Conservation (phyloP, 2,329 filamentous ascomycete species). For the Coleophoma cylindrospora region DNA sequence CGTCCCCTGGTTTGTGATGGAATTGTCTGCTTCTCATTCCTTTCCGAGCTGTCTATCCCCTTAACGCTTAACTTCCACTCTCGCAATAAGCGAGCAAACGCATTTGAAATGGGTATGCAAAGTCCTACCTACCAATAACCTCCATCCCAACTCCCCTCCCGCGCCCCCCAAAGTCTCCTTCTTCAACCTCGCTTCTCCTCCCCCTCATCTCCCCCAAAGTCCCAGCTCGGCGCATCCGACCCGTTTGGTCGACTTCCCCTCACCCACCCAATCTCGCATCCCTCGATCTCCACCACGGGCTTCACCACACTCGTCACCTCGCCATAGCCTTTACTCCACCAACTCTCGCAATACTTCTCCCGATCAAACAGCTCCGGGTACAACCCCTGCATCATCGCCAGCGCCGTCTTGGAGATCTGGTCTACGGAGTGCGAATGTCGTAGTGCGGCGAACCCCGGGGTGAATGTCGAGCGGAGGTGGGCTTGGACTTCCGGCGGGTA, state of each 20-base stretch:
- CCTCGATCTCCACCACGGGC: constrained; percentile 21
- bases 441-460: constrained; percentile 19
- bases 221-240: constrained; percentile 42
- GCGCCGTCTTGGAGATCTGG: constrained; percentile 21
- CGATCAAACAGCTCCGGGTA: constrained; percentile 28
- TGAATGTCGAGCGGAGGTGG: constrained; percentile 19
- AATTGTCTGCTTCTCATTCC: too few relatives aligned
- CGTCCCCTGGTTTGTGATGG: too few relatives aligned
- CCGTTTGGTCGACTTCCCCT: constrained; percentile 41
- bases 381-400: constrained; percentile 21
- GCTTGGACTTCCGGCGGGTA: constrained; percentile 48
- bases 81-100: too few relatives aligned
- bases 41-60: too few relatives aligned
- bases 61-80: too few relatives aligned
- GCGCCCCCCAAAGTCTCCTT: too few relatives aligned
- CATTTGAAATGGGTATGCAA: too few relatives aligned
- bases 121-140: too few relatives aligned
- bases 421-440: constrained; percentile 26
- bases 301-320: constrained; percentile 21
- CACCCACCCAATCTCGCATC: constrained; percentile 21
- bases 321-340: constrained; percentile 18
- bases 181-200: too few relatives aligned
- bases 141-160: too few relatives aligned
- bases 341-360: constrained; percentile 20
- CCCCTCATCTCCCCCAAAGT: constrained; percentile 19